Percentiles rank a stretch among this genome's conserved stretches.
Conservation (phyloP, 768 basidiomycete species). For the Lentinula guzmanii region DNA sequence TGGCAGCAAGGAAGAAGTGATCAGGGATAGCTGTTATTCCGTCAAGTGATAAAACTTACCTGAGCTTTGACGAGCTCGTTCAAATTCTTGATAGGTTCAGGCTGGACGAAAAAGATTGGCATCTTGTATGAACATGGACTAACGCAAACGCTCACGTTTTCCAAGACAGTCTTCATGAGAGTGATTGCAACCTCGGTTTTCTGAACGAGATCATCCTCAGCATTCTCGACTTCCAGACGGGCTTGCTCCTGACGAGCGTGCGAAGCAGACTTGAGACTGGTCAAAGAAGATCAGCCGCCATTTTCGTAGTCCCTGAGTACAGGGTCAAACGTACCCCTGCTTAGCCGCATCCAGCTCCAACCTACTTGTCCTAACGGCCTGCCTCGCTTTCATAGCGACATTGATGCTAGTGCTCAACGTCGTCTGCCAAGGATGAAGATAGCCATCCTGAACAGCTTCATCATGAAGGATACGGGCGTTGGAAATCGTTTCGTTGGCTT, state of each 20-base stretch:
- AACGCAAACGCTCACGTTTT: constrained; percentile 67
- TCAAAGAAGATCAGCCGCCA: constrained; percentile 1
- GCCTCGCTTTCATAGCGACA: constrained; percentile 89
- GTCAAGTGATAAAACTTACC: constrained; percentile 25
- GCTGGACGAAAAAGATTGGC: constrained; percentile 40
- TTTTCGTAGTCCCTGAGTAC: not conserved
- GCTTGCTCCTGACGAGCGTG: constrained; percentile 87
- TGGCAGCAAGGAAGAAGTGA: constrained; percentile 20
- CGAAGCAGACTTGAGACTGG: constrained; percentile 74
- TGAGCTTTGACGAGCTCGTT: constrained; percentile 91
- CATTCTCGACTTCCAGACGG: constrained; percentile 86
- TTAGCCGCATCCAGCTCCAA: constrained; percentile 90
- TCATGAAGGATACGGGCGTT: constrained; percentile 80
- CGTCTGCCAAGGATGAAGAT: constrained; percentile 82
- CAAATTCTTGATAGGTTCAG: constrained; percentile 92
- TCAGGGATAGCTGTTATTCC: not conserved
- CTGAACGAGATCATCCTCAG: constrained; percentile 93
- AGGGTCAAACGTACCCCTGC: constrained; percentile 53
- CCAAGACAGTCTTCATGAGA: constrained; percentile 96
- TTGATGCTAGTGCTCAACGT: constrained; percentile 79
- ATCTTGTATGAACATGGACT: not conserved
- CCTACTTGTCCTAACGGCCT: constrained; percentile 72
- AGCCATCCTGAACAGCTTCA: constrained; percentile 54
- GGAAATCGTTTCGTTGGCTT: constrained; percentile 67
- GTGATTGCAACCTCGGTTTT: constrained; percentile 97